These are phyloP conservation scores for Pulicaria dysenterica DNA, from an alignment of 129 eudicot species.

Conservation along the genomic window DNA sequence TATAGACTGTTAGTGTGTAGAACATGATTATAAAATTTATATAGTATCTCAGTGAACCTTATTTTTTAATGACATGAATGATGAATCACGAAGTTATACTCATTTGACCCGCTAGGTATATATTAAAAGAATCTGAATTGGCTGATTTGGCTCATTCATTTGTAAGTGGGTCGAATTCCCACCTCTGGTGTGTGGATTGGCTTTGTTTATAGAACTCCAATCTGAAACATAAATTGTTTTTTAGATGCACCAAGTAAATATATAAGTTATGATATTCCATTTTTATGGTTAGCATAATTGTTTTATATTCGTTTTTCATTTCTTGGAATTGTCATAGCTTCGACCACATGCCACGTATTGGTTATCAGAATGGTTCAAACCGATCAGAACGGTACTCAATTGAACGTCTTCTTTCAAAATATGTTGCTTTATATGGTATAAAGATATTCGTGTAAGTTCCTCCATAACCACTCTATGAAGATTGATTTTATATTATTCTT, in stretches of 20 bases:
- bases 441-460: slow-evolving; percentile 85
- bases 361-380: slow-evolving; percentile 74
- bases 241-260: slow-evolving; percentile 7
- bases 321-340: slow-evolving; percentile 50
- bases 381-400: slow-evolving; percentile 89
- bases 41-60: background rate
- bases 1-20: background rate
- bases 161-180: too few species aligned
- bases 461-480: slow-evolving; percentile 11
- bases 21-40: background rate
- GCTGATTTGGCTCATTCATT: background rate
- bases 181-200: too few species aligned
- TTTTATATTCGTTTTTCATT: background rate
- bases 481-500: background rate
- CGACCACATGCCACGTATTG: slow-evolving; percentile 95
- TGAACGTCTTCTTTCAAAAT: slow-evolving; percentile 86
- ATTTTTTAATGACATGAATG: background rate
- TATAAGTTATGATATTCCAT: background rate
- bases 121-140: background rate
- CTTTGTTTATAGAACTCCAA: too few species aligned
- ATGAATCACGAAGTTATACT: background rate
- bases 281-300: background rate
- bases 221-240: background rate
- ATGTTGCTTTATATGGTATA: slow-evolving; percentile 71
- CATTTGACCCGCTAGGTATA: background rate